Evolutionary conservation across 768 basidiomycete genomes (phyloP).

Genomic region (Pisolithus marmoratus): DNA sequence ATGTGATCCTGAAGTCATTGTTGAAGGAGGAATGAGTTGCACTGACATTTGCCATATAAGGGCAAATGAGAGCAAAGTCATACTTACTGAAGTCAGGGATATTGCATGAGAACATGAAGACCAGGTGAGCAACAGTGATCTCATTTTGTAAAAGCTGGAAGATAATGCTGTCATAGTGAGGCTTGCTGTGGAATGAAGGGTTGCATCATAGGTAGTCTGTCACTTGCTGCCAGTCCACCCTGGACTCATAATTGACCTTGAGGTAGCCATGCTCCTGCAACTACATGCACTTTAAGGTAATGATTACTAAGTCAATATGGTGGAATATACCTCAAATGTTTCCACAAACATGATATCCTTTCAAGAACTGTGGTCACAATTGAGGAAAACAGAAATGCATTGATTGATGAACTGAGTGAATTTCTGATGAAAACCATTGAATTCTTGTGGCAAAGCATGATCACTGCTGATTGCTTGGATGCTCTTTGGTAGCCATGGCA

Average conservation of each 20-base stretch:
- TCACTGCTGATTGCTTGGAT: too few species aligned
- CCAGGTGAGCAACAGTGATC: slow-evolving; percentile 11
- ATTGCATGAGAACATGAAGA: slow-evolving; percentile 18
- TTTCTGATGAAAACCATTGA: too few species aligned
- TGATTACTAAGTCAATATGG: neutral
- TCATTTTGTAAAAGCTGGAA: neutral
- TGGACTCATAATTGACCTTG: slow-evolving; percentile 23
- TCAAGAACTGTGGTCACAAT: too few species aligned
- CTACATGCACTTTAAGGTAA: slow-evolving; percentile 11
- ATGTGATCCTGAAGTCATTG: too few species aligned
- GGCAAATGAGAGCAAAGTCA: slow-evolving; percentile 13
- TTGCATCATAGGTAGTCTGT: slow-evolving; percentile 27
- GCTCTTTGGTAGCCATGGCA: too few species aligned
- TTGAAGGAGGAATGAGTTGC: too few species aligned
- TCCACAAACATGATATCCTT: too few species aligned
- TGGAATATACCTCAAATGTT: too few species aligned
- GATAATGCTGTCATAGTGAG: slow-evolving; percentile 25
- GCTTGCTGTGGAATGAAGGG: slow-evolving; percentile 21
- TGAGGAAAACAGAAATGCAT: too few species aligned
- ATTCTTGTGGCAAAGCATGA: too few species aligned
- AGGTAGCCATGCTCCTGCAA: slow-evolving; percentile 17
- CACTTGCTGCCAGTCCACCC: slow-evolving; percentile 21
- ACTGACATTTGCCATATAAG: slow-evolving; percentile 8
- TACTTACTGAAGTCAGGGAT: slow-evolving; percentile 3
- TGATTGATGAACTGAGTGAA: too few species aligned